Evolutionary conservation across 176 grass and related monocot species (phyloP).

Genomic region (Tuctoria greenei): DNA sequence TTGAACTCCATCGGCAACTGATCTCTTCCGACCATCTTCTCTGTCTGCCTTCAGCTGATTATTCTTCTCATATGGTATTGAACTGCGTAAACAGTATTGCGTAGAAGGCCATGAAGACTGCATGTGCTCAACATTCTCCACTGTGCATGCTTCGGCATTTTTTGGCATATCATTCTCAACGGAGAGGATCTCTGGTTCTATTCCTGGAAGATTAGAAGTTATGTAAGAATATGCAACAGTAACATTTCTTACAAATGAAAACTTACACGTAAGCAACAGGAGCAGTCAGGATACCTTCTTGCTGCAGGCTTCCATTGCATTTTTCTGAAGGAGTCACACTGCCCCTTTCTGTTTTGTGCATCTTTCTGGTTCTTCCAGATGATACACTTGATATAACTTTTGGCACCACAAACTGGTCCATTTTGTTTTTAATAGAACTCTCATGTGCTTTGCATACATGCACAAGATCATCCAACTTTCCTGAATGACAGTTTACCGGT

Average conservation of each 20-base stretch:
- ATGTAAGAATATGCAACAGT: constrained; percentile 23
- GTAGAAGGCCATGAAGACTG: neutral
- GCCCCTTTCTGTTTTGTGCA: constrained; percentile 35
- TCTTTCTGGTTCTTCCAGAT: constrained; percentile 14
- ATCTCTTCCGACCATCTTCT: constrained; percentile 30
- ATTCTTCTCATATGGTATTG: constrained; percentile 27
- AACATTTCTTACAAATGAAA: constrained; percentile 10
- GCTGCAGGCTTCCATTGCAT: constrained; percentile 20
- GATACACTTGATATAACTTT: constrained; percentile 22
- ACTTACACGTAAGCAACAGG: constrained; percentile 16
- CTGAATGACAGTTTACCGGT: constrained; percentile 30
- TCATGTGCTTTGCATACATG: constrained; percentile 14
- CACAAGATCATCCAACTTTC: constrained; percentile 3
- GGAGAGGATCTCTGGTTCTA: constrained; percentile 28
- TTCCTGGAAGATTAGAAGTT: constrained; percentile 41
- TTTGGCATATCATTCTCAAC: constrained; percentile 39
- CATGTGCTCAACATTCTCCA: neutral
- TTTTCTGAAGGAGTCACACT: neutral
- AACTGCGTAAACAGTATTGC: neutral
- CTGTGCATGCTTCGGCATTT: constrained; percentile 33
- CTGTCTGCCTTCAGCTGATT: constrained; percentile 17
- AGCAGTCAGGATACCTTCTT: constrained; percentile 40
- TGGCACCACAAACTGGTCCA: neutral
- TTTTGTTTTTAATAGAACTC: constrained; percentile 26
- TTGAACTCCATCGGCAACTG: constrained; percentile 36